A percentile compares a stretch with the other conserved stretches of the same genome.
Evolutionary conservation across 495 filamentous ascomycete species (phyloP).

Genomic region (Penicillium mononematosum): DNA sequence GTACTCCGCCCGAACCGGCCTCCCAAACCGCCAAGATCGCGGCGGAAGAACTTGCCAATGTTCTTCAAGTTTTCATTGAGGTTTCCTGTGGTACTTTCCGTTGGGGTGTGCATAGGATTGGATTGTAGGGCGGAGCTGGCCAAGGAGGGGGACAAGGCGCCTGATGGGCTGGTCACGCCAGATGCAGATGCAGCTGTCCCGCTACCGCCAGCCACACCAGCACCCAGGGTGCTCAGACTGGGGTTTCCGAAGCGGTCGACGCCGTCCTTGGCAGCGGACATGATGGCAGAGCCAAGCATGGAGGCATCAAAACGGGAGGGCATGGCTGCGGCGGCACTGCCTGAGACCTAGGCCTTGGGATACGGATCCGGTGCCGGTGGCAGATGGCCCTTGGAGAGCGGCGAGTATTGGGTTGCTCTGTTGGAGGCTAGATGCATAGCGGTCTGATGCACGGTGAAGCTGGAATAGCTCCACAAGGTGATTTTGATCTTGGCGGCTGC

Average conservation of each 20-base stretch:
- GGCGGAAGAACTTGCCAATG: slow-evolving; percentile 92
- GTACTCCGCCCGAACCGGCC: slow-evolving; percentile 60
- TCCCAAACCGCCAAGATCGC: slow-evolving; percentile 82
- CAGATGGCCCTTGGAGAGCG: slow-evolving; percentile 38
- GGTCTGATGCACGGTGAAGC: slow-evolving; percentile 66
- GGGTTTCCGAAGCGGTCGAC: slow-evolving; percentile 81
- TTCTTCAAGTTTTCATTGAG: slow-evolving; percentile 91
- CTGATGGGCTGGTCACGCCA: slow-evolving; percentile 20
- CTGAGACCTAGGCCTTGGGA: slow-evolving; percentile 41
- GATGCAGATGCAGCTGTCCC: slow-evolving; percentile 17
- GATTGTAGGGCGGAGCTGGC: slow-evolving; percentile 16
- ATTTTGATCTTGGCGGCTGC: slow-evolving; percentile 72
- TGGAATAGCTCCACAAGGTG: slow-evolving; percentile 86
- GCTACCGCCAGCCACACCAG: slow-evolving; percentile 17
- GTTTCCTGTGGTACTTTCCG: slow-evolving; percentile 49
- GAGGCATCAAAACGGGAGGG: slow-evolving; percentile 71
- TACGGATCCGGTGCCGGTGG: slow-evolving; percentile 40
- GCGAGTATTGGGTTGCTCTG: slow-evolving; percentile 46
- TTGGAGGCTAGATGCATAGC: slow-evolving; percentile 48
- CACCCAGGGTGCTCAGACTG: slow-evolving; percentile 23
- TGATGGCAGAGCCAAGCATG: slow-evolving; percentile 63
- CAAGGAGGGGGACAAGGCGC: slow-evolving; percentile 22
- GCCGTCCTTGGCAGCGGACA: slow-evolving; percentile 87
- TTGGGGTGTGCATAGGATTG: slow-evolving; percentile 20
- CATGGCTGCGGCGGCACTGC: slow-evolving; percentile 44